These are phyloP conservation scores for Pseudoturritis turrita DNA, from an alignment of 345 rosid genomes.

Conservation along the genomic window DNA sequence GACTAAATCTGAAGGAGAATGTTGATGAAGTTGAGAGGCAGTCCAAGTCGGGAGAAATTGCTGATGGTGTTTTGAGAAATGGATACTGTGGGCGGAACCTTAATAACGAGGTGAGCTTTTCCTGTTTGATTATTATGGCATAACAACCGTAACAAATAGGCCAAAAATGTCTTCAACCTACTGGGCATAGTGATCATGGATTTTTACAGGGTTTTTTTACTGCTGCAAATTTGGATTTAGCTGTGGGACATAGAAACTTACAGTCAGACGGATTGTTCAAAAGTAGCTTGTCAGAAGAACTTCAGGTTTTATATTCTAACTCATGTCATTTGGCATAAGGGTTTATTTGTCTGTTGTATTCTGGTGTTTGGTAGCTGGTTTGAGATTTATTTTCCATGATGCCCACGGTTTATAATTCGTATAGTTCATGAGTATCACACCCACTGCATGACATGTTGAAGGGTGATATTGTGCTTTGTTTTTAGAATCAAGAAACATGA, in stretches of 20 bases:
- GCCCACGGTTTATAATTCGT: neutral
- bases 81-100: slow-evolving; percentile 35
- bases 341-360: neutral
- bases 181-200: slow-evolving; percentile 39
- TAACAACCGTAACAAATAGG: slow-evolving; percentile 23
- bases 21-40: slow-evolving; percentile 38
- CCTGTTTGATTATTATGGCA: slow-evolving; percentile 28
- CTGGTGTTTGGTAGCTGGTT: neutral
- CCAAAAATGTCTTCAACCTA: slow-evolving; percentile 20
- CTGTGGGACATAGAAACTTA: slow-evolving; percentile 34
- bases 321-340: neutral
- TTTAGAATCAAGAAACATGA: neutral
- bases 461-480: neutral
- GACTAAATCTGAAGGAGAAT: slow-evolving; percentile 23
- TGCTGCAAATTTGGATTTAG: slow-evolving; percentile 29
- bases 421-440: neutral
- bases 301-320: slow-evolving; percentile 44
- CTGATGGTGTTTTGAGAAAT: slow-evolving; percentile 30
- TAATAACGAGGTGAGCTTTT: slow-evolving; percentile 49
- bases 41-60: slow-evolving; percentile 34
- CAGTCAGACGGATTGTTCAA: slow-evolving; percentile 32
- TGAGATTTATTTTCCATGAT: slow-evolving; percentile 12
- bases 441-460: slow-evolving; percentile 1
- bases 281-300: slow-evolving; percentile 39
- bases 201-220: slow-evolving; percentile 47